Percentiles rank a stretch among this genome's conserved stretches.
These are phyloP conservation scores for Colletotrichum paranaense DNA, from an alignment of 2,329 filamentous ascomycete genomes.

Conservation along the genomic window DNA sequence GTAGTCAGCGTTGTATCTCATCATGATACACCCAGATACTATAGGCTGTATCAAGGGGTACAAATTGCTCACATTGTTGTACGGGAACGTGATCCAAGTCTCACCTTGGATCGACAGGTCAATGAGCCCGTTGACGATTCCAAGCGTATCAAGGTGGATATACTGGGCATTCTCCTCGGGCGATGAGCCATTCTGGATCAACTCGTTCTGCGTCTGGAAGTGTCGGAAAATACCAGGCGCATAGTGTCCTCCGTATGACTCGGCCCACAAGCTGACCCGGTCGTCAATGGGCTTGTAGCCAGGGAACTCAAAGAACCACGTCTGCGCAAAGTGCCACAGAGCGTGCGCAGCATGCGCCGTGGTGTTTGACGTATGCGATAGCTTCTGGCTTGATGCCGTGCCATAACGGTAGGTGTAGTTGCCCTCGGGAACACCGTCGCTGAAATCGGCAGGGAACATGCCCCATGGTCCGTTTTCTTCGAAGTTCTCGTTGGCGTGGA, in stretches of 20 bases:
- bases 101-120: conserved; percentile 72
- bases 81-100: conserved; percentile 66
- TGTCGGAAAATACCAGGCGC: conserved; percentile 66
- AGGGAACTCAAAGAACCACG: conserved; percentile 70
- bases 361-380: conserved; percentile 50
- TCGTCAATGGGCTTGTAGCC: conserved; percentile 59
- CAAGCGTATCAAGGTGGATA: conserved; percentile 72
- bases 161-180: conserved; percentile 52
- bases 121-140: conserved; percentile 78
- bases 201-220: conserved; percentile 71
- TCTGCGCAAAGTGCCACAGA: conserved; percentile 67
- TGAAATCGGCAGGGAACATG: conserved; percentile 44
- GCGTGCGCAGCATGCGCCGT: conserved; percentile 51
- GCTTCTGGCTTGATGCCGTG: conserved; percentile 45
- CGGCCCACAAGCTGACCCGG: conserved; percentile 73
- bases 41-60: no score
- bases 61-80: conserved; percentile 62
- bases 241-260: conserved; percentile 54
- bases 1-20: fast-evolving
- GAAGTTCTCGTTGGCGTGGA: conserved; percentile 44
- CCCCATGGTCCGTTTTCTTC: neutral
- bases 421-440: conserved; percentile 48
- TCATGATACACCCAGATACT: no score
- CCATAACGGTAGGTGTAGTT: conserved; percentile 52
- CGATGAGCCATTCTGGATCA: conserved; percentile 62